Evolutionary conservation across 331 rosid genomes (phyloP).

Genomic region (Dryas integrifolia): DNA sequence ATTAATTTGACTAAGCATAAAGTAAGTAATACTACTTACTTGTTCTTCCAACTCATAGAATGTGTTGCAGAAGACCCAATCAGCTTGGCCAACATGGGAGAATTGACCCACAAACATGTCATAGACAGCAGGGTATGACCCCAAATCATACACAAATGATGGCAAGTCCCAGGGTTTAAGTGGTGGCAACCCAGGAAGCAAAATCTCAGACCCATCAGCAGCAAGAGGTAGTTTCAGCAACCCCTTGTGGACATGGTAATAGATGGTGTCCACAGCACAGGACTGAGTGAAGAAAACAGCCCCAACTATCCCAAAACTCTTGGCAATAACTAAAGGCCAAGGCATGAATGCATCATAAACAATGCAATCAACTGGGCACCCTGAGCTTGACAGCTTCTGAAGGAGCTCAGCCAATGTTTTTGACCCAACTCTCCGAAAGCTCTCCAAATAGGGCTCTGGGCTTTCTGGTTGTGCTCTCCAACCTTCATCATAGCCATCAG

Average conservation of each 20-base stretch:
- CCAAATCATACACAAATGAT: constrained; percentile 35
- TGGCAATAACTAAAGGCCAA: constrained; percentile 49
- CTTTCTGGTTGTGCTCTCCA: neutral
- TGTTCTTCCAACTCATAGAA: constrained; percentile 44
- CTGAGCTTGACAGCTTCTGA: constrained; percentile 22
- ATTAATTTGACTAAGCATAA: no score
- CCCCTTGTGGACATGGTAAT: constrained; percentile 33
- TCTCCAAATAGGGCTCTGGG: neutral
- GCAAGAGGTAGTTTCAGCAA: constrained; percentile 20
- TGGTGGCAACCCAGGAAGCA: constrained; percentile 38
- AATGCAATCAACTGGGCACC: constrained; percentile 36
- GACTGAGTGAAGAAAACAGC: constrained; percentile 43
- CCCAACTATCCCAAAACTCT: constrained; percentile 32
- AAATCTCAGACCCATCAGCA: constrained; percentile 7
- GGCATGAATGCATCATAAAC: constrained; percentile 35
- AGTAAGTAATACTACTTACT: constrained; percentile 16
- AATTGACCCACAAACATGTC: constrained; percentile 33
- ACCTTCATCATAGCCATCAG: constrained; percentile 15
- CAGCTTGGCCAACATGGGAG: constrained; percentile 35
- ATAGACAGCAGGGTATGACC: constrained; percentile 13
- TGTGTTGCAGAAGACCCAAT: constrained; percentile 50
- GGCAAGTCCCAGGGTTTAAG: constrained; percentile 41
- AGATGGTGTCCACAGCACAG: constrained; percentile 39
- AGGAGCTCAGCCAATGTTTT: constrained; percentile 27
- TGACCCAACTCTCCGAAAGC: constrained; percentile 24